Evolutionary conservation across 202 grass and related monocot species (phyloP), one percentile per base, ranked within the genome.

Genomic region (Schoenoplectus triqueter): DNA sequence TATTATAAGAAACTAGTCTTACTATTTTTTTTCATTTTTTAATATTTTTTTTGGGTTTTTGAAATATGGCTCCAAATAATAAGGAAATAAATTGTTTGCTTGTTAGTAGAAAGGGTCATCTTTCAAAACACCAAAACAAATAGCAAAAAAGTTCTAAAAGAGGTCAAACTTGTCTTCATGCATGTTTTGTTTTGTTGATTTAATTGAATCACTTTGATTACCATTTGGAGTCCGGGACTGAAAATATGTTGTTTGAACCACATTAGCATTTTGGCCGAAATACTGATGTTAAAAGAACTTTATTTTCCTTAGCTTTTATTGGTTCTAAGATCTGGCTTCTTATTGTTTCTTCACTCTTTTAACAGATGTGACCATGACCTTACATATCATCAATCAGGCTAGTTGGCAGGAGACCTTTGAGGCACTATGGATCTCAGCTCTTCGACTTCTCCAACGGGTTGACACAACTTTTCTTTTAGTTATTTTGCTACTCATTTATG

Each of bases 391-490:
- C 86, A 99, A 99, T 47, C 88, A 94, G 82, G 91, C 96, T 85
- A 94, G 88, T 80, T 99, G 96, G 96, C 96, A 94, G 60, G 96
- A 99, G 81, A 99, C 93, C 21, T 99, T 99, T 88, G 92, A 92
- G 90, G 91, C 93, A 88, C 88, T 99, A 64, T 99, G 96, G 96
- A 86, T 99, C 84, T 92, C 96, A 64, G 91, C 90, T 45, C 90
- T 99, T 92, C 91, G 93, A 74, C 93, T 99, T 69, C 76, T 99
- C 59, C 96, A 99, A 50, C 87, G 93, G 89, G 96, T 99, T 86
- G 78, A 90, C 85, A 84, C 49, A 78, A 57, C 46, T 86, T 86
- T 83, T 20, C 80, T 73, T 59, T 54, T 89, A 72, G 47, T 42
- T 82, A 82, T 60, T 41, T 79, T 61, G 75, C 31, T 57, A 61